Conservation (phyloP, 2,329 filamentous ascomycete species). For the Colletotrichum trifolii region DNA sequence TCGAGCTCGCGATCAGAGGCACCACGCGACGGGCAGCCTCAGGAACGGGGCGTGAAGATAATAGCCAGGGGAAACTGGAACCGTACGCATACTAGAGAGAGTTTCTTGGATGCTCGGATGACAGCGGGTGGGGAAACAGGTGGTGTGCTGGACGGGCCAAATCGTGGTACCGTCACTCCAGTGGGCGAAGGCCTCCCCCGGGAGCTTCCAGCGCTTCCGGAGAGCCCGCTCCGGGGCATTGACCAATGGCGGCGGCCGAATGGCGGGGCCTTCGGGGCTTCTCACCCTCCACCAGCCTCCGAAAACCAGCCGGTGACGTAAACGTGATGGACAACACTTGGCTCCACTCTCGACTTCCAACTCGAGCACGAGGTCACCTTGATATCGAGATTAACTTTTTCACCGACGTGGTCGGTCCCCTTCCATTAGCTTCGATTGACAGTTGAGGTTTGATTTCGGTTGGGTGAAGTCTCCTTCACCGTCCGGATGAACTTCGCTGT, state of each 20-base stretch:
- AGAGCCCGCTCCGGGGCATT: slow-evolving; percentile 10
- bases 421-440: not conserved
- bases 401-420: slow-evolving; percentile 2
- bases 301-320: slow-evolving; percentile 30
- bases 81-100: not conserved
- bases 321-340: slow-evolving; percentile 21
- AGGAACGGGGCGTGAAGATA: slow-evolving; percentile 2
- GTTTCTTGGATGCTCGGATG: slow-evolving; percentile 1
- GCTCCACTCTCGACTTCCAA: slow-evolving; percentile 8
- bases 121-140: not conserved
- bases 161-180: not conserved
- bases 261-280: slow-evolving; percentile 2
- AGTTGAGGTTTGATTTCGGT: not conserved
- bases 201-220: slow-evolving; percentile 8
- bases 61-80: not conserved
- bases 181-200: slow-evolving; percentile 7
- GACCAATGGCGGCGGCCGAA: slow-evolving; percentile 16
- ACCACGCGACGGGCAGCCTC: slow-evolving; percentile 8
- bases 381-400: slow-evolving; percentile 15
- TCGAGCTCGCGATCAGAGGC: slow-evolving; percentile 24
- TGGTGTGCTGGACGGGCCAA: slow-evolving; percentile 4
- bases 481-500: not conserved
- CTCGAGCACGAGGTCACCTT: not conserved
- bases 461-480: not conserved
- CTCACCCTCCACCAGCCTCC: slow-evolving; percentile 10